These are phyloP conservation scores for Digitaria exilis DNA, from an alignment of 202 grass and related monocot species.

Conservation along the genomic window DNA sequence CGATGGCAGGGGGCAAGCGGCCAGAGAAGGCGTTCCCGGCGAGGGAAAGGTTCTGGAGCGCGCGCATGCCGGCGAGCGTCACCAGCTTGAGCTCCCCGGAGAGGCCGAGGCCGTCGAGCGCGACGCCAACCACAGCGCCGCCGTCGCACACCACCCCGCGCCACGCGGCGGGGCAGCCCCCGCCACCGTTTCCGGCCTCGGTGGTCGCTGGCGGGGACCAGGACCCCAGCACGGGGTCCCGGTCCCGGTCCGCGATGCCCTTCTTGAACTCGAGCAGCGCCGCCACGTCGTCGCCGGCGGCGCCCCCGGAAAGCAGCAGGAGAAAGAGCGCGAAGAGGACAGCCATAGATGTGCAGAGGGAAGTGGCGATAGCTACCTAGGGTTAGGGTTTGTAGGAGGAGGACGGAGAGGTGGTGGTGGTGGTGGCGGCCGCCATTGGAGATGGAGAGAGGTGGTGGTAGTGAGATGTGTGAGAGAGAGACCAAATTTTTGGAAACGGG, in stretches of 20 bases:
- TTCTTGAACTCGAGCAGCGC: slow-evolving; percentile 97
- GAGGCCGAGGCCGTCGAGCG: slow-evolving; percentile 70
- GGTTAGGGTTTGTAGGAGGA: slow-evolving; percentile 39
- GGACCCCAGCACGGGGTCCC: slow-evolving; percentile 54
- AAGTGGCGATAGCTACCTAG: neutral
- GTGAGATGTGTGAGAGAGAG: slow-evolving; percentile 42
- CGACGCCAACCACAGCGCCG: slow-evolving; percentile 64
- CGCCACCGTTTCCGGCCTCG: slow-evolving; percentile 35
- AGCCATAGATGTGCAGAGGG: slow-evolving; percentile 43
- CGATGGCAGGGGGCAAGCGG: slow-evolving; percentile 78
- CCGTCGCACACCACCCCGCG: slow-evolving; percentile 79
- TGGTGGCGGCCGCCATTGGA: slow-evolving; percentile 56
- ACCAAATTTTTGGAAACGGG: slow-evolving; percentile 52
- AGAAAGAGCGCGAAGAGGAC: slow-evolving; percentile 22
- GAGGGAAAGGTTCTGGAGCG: slow-evolving; percentile 77
- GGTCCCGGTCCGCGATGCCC: slow-evolving; percentile 55
- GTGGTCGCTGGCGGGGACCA: slow-evolving; percentile 57
- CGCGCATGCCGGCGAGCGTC: slow-evolving; percentile 60
- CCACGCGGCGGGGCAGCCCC: slow-evolving; percentile 60
- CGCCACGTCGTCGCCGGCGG: slow-evolving; percentile 60
- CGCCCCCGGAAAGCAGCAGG: slow-evolving; percentile 32
- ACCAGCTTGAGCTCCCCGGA: slow-evolving; percentile 80
- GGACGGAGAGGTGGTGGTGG: neutral
- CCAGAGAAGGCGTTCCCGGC: slow-evolving; percentile 93
- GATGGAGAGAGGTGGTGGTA: slow-evolving; percentile 15